A percentile compares a stretch with the other conserved stretches of the same genome.
These are phyloP conservation scores for Crithidia mellificae DNA, from an alignment of 208 protist genomes.

Conservation along the genomic window DNA sequence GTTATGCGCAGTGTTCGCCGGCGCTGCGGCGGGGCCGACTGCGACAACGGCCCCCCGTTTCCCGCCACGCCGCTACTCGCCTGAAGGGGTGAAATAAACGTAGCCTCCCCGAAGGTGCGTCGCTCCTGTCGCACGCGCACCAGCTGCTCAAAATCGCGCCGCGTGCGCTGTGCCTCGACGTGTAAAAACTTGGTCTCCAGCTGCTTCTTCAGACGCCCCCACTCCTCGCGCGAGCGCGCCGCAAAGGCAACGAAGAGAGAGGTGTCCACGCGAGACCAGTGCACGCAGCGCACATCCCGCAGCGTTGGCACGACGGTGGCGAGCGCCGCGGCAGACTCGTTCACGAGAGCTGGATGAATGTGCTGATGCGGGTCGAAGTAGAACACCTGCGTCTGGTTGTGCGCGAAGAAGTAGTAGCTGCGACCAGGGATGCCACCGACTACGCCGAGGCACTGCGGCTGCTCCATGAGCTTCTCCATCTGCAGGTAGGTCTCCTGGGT, in stretches of 20 bases:
- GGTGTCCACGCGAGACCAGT: constrained; percentile 61
- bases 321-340: constrained; percentile 6
- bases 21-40: neutral
- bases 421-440: constrained; percentile 66
- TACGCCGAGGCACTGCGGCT: constrained; percentile 58
- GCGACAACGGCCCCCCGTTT: neutral
- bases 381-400: constrained; percentile 52
- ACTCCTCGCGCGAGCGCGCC: constrained; percentile 38
- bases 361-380: constrained; percentile 79
- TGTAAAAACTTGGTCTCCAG: constrained; percentile 44
- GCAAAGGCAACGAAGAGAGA: constrained; percentile 76
- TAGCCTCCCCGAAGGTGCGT: constrained; percentile 15
- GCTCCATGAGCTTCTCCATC: constrained; percentile 52
- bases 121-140: constrained; percentile 8
- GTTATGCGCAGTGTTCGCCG: constrained; percentile 6
- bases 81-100: constrained; percentile 32
- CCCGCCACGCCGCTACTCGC: neutral
- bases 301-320: constrained; percentile 37
- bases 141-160: constrained; percentile 25
- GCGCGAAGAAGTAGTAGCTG: constrained; percentile 81
- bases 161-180: constrained; percentile 28
- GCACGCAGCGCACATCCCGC: constrained; percentile 50
- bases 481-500: constrained; percentile 59
- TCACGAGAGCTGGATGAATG: constrained; percentile 41
- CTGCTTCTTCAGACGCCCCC: constrained; percentile 35